Conservation (phyloP, 2,329 filamentous ascomycete genomes). For the Monosporascus cannonballus region DNA sequence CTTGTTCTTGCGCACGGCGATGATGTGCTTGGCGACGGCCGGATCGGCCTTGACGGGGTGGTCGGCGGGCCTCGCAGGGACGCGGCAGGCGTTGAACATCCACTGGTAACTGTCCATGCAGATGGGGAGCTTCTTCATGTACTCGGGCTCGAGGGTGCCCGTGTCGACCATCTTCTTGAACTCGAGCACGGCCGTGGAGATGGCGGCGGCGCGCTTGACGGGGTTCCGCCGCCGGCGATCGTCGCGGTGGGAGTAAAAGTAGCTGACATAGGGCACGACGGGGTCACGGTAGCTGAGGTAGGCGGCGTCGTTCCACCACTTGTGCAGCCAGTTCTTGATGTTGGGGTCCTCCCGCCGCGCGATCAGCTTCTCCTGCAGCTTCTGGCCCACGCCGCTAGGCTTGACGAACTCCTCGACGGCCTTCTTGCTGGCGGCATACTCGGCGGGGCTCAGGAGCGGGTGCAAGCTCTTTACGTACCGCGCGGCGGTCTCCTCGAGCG, state of each 20-base stretch:
- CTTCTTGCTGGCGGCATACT: slow-evolving; percentile 69
- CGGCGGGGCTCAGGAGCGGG: slow-evolving; percentile 62
- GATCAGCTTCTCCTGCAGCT: slow-evolving; percentile 81
- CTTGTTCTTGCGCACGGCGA: slow-evolving; percentile 90
- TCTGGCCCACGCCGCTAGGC: slow-evolving; percentile 76
- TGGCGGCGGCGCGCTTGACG: slow-evolving; percentile 85
- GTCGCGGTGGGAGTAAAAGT: slow-evolving; percentile 98
- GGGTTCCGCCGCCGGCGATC: slow-evolving; percentile 84
- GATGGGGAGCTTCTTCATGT: slow-evolving; percentile 96
- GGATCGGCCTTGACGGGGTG: slow-evolving; percentile 74
- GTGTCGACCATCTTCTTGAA: slow-evolving; percentile 91
- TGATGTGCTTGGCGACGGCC: slow-evolving; percentile 75
- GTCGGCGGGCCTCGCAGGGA: slow-evolving; percentile 77
- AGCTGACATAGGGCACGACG: slow-evolving; percentile 95
- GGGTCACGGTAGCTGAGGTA: slow-evolving; percentile 93
- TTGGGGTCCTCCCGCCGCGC: slow-evolving; percentile 74
- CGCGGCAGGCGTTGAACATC: slow-evolving; percentile 95
- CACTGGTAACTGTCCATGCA: slow-evolving; percentile 98
- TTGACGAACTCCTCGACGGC: slow-evolving; percentile 84
- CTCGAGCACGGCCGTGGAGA: slow-evolving; percentile 77
- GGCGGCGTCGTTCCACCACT: slow-evolving; percentile 97
- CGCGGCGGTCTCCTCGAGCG: slow-evolving; percentile 73
- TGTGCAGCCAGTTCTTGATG: slow-evolving; percentile 87
- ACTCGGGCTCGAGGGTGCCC: slow-evolving; percentile 85
- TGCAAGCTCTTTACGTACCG: slow-evolving; percentile 77